Evolutionary conservation across 345 rosid species (phyloP).

Genomic region (Schrenkiella parvula): DNA sequence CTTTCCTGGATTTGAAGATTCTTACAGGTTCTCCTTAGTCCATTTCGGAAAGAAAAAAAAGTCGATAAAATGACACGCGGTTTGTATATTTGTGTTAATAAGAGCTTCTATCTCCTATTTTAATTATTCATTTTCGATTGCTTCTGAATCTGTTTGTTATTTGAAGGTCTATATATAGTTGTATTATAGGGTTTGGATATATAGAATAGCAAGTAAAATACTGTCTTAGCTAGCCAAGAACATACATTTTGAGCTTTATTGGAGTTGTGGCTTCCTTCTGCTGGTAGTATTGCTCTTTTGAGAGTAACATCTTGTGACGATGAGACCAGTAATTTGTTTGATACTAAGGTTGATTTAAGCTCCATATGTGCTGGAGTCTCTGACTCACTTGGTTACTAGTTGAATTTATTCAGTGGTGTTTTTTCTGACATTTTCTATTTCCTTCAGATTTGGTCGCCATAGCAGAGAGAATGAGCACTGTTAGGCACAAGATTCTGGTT

Average conservation of each 20-base stretch:
- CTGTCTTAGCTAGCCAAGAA: not conserved
- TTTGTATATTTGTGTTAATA: not conserved
- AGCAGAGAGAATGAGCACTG: constrained; percentile 91
- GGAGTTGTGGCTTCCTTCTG: not conserved
- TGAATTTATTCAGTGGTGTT: not conserved
- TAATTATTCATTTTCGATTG: not conserved
- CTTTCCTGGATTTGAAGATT: not conserved
- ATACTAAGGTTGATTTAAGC: not conserved
- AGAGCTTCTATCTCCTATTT: not conserved
- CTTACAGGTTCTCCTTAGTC: too few relatives aligned
- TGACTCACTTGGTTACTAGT: not conserved
- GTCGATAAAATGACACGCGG: not conserved
- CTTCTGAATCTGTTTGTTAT: not conserved
- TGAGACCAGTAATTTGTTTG: not conserved
- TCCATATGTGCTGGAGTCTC: not conserved
- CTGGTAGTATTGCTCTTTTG: not conserved
- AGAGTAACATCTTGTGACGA: not conserved
- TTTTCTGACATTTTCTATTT: not conserved
- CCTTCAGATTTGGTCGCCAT: constrained; percentile 81
- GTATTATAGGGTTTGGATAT: not conserved
- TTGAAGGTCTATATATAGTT: not conserved
- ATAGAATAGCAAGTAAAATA: not conserved
- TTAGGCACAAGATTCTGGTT: constrained; percentile 83
- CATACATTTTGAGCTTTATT: not conserved
- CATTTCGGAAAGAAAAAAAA: too few relatives aligned